Base-by-base conservation (phyloP, 148 eudicot species). In the Heliosperma pusillum region DNA sequence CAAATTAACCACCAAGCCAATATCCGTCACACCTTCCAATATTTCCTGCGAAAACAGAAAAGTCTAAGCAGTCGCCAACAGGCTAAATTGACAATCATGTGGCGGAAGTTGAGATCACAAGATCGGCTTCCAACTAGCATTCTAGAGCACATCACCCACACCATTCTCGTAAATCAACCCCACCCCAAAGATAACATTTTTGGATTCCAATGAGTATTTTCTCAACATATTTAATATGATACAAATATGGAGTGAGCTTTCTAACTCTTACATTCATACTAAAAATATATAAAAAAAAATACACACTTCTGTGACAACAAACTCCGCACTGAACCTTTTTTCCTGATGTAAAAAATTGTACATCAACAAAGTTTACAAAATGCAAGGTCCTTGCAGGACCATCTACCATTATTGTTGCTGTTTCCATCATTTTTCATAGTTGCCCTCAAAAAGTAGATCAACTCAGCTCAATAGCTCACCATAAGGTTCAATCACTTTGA, bases 1-100 rank as follows among this genome's bases (percentile, higher is more conserved):
- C 69, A 96, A 81, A 78, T 96, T 96, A 30, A 96, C 97, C 81
- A 96, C 97, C 91, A 96, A 83, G 66, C 89, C 97, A 73, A 96
- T 92, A 71, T 90, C 90, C 66, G 96, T 90, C 26, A 92, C 97
- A n/a, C 93, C 95, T 84, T 88, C 89, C 85, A 96, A 83, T 76
- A 96, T 96, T 90, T 96, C 97, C 97, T 96, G 55, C 55, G 85
- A 66, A 74, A 71, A 78, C 10, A 69, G 45, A 73, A 62, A 78
- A 27, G 59, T 50, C 68, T 5, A 52, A 63, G 33, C 42, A 58
- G 64, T 44, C 56, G 21, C 56, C 72, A 40, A 71, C 7, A 26
- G 24, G 45, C 24, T 29, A 80, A 72, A 26, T 10, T 5, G 0
- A 29, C 67, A 55, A 57, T 7, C 17, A 22, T n/a, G 13, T 50